Evolutionary conservation across 2,329 filamentous ascomycete genomes (phyloP).

Genomic region (Phialophora expanda): DNA sequence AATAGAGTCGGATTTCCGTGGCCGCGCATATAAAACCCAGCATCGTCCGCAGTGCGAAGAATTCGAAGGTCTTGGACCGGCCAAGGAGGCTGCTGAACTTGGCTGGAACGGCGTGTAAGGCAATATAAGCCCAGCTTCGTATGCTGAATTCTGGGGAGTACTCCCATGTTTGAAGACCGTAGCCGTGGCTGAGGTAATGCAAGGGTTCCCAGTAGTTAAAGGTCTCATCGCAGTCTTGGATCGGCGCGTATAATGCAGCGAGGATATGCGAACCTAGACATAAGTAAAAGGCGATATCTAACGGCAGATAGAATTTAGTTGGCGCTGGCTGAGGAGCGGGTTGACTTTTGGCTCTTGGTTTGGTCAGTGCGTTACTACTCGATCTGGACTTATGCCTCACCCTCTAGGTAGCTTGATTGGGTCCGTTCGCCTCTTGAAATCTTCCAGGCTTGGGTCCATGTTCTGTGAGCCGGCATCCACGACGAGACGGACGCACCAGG

Average conservation of each 20-base stretch:
- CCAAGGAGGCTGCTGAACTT: conserved; percentile 66
- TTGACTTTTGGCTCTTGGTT: conserved; percentile 16
- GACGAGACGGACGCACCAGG: background rate
- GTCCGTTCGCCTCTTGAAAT: conserved; percentile 23
- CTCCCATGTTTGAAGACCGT: conserved; percentile 97
- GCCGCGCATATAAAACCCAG: conserved; percentile 78
- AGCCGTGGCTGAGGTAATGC: conserved; percentile 90
- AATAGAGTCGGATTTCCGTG: conserved; percentile 81
- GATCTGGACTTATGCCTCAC: conserved; percentile 9
- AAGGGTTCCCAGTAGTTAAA: conserved; percentile 99
- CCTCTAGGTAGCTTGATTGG: conserved; percentile 22
- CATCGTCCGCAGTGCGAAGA: conserved; percentile 80
- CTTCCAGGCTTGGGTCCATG: conserved; percentile 27
- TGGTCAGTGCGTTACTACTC: conserved; percentile 6
- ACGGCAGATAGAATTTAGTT: conserved; percentile 66
- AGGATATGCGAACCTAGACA: conserved; percentile 75
- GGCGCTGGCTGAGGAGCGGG: conserved; percentile 49
- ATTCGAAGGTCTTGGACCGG: conserved; percentile 65
- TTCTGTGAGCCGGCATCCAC: background rate
- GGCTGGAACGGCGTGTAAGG: conserved; percentile 74
- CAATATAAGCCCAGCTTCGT: conserved; percentile 90
- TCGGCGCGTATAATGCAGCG: conserved; percentile 82
- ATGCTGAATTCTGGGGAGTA: conserved; percentile 96
- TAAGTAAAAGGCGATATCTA: conserved; percentile 78
- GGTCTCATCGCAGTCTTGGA: conserved; percentile 97